Evolutionary conservation across 208 protist species (phyloP), one percentile per base, ranked within the genome.

Genomic region (Tritrichomonas foetus): DNA sequence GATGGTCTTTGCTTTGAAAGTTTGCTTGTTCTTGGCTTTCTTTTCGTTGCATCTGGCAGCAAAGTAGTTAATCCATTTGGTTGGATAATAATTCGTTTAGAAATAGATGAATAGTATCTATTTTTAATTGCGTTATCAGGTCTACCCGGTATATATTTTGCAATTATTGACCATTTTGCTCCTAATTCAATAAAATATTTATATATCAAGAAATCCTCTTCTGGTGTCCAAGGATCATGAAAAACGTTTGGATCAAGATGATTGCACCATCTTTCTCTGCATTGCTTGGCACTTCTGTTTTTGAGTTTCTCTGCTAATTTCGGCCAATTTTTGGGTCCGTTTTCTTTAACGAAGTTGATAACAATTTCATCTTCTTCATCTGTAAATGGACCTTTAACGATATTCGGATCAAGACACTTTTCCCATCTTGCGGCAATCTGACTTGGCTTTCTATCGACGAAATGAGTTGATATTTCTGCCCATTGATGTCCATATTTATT

Each of bases 401-500:
- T 53, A 16, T n/a, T 30, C 33, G 78, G 78, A n/a, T 89, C 47
- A 36, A 89, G 13, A 36, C 78, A 89, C 27, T 89, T 89, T 89
- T 89, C 78, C 78, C 78, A 89, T 57, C 78, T 89, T n/a, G 78
- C 78, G 8, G 47, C 44, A 57, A 89, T 33, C 39, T 89, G 78
- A 20, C 27, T 61, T 5, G 78, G 27, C 13, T 41, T 89, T n/a
- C 78, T 53, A 20, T 89, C 30, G 22, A 20, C 14, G 47, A 89
- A 41, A 57, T 57, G 78, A 3, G 3, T 27, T 3, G 78, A 41
- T 57, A 89, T 89, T 39, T 57, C 41, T 5, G 33, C 57, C 78
- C 78, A 89, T 47, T 89, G 78, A 11, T 47, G 13, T 9, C 78
- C 78, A 39, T 89, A 57, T 33, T 89, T 53, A 1, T 14, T 20